Percentiles rank a stretch among this genome's conserved stretches.
These are phyloP conservation scores for Xylaria hypoxylon DNA, from an alignment of 2,329 filamentous ascomycete genomes.

Conservation along the genomic window DNA sequence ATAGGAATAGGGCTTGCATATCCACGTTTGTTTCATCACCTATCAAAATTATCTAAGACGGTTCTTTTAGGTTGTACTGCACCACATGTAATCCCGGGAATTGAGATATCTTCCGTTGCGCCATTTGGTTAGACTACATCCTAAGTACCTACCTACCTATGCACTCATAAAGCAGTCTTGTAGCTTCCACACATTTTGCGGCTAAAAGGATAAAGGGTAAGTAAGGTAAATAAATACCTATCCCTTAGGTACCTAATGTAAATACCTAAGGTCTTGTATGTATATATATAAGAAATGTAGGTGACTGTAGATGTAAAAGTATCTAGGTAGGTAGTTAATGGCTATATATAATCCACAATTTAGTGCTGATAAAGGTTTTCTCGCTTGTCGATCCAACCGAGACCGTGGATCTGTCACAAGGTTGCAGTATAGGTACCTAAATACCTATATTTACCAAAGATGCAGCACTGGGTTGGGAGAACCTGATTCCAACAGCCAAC, in stretches of 20 bases:
- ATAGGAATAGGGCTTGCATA: constrained; percentile 6
- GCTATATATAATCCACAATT: too few species aligned
- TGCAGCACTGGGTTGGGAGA: not conserved
- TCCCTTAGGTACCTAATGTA: too few species aligned
- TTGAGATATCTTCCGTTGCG: constrained; percentile 3
- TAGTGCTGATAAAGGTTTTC: not conserved
- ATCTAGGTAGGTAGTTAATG: too few species aligned
- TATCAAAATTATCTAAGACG: not conserved
- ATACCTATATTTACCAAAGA: too few species aligned
- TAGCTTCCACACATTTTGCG: not conserved
- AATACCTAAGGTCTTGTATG: too few species aligned
- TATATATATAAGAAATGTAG: too few species aligned
- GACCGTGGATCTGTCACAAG: not conserved
- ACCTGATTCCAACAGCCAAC: not conserved
- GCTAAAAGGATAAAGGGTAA: not conserved
- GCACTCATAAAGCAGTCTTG: too few species aligned
- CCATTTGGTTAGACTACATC: constrained; percentile 8
- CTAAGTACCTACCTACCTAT: too few species aligned
- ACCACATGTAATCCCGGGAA: constrained; percentile 16
- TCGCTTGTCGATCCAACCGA: constrained; percentile 9
- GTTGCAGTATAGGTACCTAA: not conserved
- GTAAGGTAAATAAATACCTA: too few species aligned
- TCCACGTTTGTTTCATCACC: not conserved
- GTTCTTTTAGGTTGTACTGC: constrained; percentile 3
- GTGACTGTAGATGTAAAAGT: too few species aligned